Conservation (phyloP, 306 rosid species). For the Dalbergia cochinchinensis region DNA sequence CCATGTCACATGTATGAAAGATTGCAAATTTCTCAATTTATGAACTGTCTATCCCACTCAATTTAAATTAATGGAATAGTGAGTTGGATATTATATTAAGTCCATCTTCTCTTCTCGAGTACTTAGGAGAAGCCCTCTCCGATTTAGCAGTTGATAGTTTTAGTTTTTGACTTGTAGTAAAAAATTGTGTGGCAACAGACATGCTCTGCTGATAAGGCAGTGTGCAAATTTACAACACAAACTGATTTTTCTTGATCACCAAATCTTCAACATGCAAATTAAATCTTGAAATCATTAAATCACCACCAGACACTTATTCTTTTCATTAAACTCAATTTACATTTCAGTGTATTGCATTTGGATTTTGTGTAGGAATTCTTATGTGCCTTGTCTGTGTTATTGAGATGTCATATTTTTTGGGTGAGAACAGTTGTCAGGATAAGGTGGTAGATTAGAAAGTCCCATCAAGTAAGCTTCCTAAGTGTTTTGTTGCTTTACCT, state of each 20-base stretch:
- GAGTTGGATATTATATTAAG: constrained; percentile 1
- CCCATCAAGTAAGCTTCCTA: too few relatives aligned
- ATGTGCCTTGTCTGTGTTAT: constrained; percentile 12
- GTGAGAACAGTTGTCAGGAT: constrained; percentile 15
- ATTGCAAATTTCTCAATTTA: constrained; percentile 7
- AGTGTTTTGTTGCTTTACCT: neutral
- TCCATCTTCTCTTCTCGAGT: neutral
- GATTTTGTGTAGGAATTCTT: neutral
- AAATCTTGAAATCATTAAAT: neutral
- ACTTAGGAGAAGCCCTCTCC: neutral
- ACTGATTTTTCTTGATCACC: neutral
- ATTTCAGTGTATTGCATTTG: neutral
- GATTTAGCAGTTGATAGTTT: neutral
- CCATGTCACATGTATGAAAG: neutral
- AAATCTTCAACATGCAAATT: constrained; percentile 13
- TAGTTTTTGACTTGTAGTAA: neutral
- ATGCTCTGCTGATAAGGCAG: neutral
- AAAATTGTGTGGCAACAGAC: neutral
- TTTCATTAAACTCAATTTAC: neutral
- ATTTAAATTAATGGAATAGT: neutral
- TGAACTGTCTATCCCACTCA: neutral
- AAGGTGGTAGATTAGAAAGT: neutral
- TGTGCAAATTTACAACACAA: constrained; percentile 5
- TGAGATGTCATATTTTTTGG: neutral
- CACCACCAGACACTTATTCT: neutral